Evolutionary conservation across 352 stramenopile species (phyloP).

Genomic region (Globisporangium lucens): DNA sequence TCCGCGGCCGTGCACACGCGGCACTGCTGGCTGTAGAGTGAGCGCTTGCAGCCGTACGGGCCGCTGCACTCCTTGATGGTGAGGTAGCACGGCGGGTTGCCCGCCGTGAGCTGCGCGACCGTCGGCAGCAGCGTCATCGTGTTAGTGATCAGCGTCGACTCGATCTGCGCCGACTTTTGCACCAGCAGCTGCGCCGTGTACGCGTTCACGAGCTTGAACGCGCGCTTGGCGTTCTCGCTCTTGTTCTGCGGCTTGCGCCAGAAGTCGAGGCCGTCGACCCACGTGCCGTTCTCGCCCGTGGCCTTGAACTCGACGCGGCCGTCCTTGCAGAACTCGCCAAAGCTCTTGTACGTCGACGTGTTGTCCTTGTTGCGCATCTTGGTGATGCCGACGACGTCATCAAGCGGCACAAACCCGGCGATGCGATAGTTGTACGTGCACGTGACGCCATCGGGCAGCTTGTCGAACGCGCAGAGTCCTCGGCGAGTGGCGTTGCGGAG

Average conservation of each 20-base stretch:
- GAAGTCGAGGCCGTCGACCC: constrained; percentile 47
- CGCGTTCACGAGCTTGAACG: constrained; percentile 35
- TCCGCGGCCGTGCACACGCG: constrained; percentile 28
- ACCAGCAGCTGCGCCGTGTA: constrained; percentile 39
- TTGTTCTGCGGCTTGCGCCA: constrained; percentile 55
- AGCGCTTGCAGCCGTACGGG: constrained; percentile 53
- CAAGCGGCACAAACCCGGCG: constrained; percentile 61
- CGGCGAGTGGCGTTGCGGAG: background rate
- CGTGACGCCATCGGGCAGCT: constrained; percentile 39
- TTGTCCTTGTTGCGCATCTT: constrained; percentile 32
- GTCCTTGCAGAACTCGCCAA: constrained; percentile 60
- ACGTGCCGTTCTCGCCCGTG: constrained; percentile 24
- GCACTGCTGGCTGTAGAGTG: constrained; percentile 58
- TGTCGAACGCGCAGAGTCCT: constrained; percentile 3
- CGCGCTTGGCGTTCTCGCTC: constrained; percentile 39
- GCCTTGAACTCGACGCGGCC: constrained; percentile 57
- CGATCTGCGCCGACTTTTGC: constrained; percentile 32
- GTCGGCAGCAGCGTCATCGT: constrained; percentile 58
- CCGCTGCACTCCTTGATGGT: constrained; percentile 54
- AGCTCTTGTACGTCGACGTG: constrained; percentile 42
- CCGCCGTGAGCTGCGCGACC: constrained; percentile 29
- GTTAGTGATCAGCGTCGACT: background rate
- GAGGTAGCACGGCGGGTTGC: constrained; percentile 63
- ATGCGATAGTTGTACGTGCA: constrained; percentile 81
- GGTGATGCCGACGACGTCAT: constrained; percentile 78